Evolutionary conservation across 306 rosid species (phyloP).

Genomic region (Quercus robur): DNA sequence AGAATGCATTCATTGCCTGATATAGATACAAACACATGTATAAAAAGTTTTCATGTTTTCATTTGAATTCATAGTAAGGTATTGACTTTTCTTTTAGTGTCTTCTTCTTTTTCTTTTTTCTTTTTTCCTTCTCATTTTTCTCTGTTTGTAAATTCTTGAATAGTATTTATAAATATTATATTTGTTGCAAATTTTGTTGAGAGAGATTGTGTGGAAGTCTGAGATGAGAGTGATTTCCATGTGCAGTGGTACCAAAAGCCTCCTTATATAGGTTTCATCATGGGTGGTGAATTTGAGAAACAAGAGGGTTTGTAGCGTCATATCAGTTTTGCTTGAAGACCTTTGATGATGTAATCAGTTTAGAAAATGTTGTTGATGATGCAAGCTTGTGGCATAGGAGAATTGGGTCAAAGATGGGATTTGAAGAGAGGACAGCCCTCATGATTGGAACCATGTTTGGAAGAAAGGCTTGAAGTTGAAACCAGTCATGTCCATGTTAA

Average conservation of each 20-base stretch:
- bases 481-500: constrained; percentile 60
- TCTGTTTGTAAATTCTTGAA: constrained; percentile 8
- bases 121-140: too few species aligned
- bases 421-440: background rate
- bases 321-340: constrained; percentile 64
- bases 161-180: constrained; percentile 6
- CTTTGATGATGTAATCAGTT: constrained; percentile 46
- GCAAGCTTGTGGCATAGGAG: constrained; percentile 45
- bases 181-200: constrained; percentile 16
- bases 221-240: background rate
- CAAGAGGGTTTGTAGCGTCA: constrained; percentile 28
- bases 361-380: constrained; percentile 48
- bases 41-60: too few species aligned
- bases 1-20: too few species aligned
- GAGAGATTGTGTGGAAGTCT: constrained; percentile 7
- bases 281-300: constrained; percentile 40
- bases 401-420: too few species aligned
- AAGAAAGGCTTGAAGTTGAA: constrained; percentile 42
- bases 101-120: too few species aligned
- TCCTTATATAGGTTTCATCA: constrained; percentile 34
- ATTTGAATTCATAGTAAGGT: too few species aligned
- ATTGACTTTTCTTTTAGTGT: too few species aligned
- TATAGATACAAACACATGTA: too few species aligned
- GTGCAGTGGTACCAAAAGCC: constrained; percentile 58
- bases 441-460: constrained; percentile 83